These are phyloP conservation scores for Phytophthora brassicae DNA, from an alignment of 352 stramenopile species.

Conservation along the genomic window DNA sequence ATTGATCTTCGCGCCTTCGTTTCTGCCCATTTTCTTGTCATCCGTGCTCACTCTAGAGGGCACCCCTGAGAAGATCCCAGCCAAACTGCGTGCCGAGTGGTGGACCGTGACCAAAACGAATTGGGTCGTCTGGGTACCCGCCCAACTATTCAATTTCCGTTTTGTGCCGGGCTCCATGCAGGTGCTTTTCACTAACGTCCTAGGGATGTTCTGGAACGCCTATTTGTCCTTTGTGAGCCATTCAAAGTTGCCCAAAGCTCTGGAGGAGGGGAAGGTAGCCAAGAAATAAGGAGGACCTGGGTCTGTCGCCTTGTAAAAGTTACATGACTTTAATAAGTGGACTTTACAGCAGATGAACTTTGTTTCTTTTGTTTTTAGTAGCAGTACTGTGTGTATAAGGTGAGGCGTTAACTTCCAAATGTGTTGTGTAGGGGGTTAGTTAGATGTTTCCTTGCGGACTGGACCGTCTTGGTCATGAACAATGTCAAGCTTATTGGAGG, in stretches of 20 bases:
- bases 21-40: conserved; percentile 76
- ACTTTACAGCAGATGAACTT: no score
- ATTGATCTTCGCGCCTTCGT: conserved; percentile 71
- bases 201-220: conserved; percentile 83
- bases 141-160: conserved; percentile 81
- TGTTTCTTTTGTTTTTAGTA: no score
- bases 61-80: conserved; percentile 44
- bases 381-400: no score
- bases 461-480: conserved; percentile 58
- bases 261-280: not conserved
- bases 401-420: no score
- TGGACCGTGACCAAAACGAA: conserved; percentile 78
- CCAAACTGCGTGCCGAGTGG: conserved; percentile 76
- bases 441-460: conserved; percentile 60
- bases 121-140: conserved; percentile 81
- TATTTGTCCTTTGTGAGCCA: conserved; percentile 85
- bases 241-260: conserved; percentile 19
- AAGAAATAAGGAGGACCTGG: no score
- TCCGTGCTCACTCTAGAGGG: conserved; percentile 68
- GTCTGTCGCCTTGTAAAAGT: no score
- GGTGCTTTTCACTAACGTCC: conserved; percentile 83
- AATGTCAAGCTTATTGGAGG: conserved; percentile 37
- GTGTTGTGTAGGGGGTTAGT: conserved; percentile 25
- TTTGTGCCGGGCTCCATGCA: conserved; percentile 76
- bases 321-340: no score